Evolutionary conservation across 2,329 filamentous ascomycete genomes (phyloP), one percentile per base, ranked within the genome.

Genomic region (Pezicula radicicola): DNA sequence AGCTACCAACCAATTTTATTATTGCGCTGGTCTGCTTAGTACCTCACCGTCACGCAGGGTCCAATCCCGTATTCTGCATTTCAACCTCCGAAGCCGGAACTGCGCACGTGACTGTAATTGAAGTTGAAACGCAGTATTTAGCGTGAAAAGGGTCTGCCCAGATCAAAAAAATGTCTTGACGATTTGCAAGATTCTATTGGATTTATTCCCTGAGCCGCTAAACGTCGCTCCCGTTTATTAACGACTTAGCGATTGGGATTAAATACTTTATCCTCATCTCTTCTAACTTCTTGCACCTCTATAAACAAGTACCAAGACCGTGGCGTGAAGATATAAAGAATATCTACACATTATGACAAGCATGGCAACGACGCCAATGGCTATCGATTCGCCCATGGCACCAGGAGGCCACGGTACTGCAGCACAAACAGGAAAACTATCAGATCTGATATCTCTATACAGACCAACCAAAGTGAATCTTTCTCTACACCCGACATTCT

Each of bases 361-460:
- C 7, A 67, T 66, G 63, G 55, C 61, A 16, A 65, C 63, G 41
- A 67, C 63, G 13, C 61, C 65, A 13, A 68, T 66, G 62, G 60
- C 53, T 15, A 58, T 67, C 40, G 66, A 68, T 43, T 67, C 66
- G 40, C 63, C 65, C 13, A 54, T 65, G 16, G 60, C 60, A 27
- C 33, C 53, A 18, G 60, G 60, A 56, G 63, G 60, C 10, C 47
- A 57, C 4, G 46, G 51, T 12, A 49, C 52, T 57, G 12, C 63
- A 12, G 53, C 55, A 12, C 44, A 55, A 51, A 80, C 79, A 6
- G 83, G 87, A 12, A 88, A 88, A 66, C 80, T 96, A 50, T 79
- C 83, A 63, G 90, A 96, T 63, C 79, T 94, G 60, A 86, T 96
- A 60, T 77, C 82, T 36, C 84, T 79, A 50, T 96, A 90, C 67